Evolutionary conservation across 1,139 yeast genomes (phyloP).

Genomic region (Ogataea hybrid): DNA sequence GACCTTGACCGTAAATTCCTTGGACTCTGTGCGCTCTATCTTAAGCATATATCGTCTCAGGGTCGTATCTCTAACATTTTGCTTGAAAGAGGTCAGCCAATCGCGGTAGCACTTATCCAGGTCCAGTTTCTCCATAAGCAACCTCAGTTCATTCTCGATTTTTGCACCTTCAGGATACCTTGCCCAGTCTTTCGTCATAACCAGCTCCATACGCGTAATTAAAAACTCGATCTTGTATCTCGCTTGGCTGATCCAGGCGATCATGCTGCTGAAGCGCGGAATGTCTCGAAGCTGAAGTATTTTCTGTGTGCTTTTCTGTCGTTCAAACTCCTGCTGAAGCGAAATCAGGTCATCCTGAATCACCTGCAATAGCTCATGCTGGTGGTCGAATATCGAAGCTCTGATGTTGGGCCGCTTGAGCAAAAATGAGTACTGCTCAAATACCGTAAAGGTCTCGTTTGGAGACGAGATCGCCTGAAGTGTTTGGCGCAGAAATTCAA

Average conservation of each 20-base stretch:
- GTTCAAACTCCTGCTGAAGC: constrained; percentile 40
- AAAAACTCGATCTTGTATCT: constrained; percentile 41
- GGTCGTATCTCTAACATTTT: constrained; percentile 20
- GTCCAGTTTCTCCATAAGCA: constrained; percentile 46
- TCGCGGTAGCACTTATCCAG: constrained; percentile 40
- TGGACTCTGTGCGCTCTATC: constrained; percentile 5
- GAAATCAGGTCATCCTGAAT: constrained; percentile 45
- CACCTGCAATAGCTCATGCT: constrained; percentile 43
- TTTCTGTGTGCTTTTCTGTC: constrained; percentile 34
- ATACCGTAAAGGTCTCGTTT: constrained; percentile 49
- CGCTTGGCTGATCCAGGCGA: constrained; percentile 52
- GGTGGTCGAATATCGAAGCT: constrained; percentile 55
- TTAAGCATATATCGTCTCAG: constrained; percentile 41
- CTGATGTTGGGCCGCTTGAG: constrained; percentile 50
- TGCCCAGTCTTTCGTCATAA: constrained; percentile 74
- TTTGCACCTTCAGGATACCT: constrained; percentile 71
- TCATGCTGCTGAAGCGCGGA: constrained; percentile 45
- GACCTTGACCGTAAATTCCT: constrained; percentile 30
- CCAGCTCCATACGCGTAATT: constrained; percentile 43
- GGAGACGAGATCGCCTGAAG: constrained; percentile 41
- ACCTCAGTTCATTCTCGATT: constrained; percentile 49
- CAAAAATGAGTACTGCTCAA: constrained; percentile 46
- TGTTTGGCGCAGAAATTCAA: constrained; percentile 38
- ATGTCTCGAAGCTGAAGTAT: constrained; percentile 42
- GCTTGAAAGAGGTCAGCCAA: constrained; percentile 44